These are phyloP conservation scores for Polygonum maritimum DNA, from an alignment of 148 eudicot species.

Conservation along the genomic window DNA sequence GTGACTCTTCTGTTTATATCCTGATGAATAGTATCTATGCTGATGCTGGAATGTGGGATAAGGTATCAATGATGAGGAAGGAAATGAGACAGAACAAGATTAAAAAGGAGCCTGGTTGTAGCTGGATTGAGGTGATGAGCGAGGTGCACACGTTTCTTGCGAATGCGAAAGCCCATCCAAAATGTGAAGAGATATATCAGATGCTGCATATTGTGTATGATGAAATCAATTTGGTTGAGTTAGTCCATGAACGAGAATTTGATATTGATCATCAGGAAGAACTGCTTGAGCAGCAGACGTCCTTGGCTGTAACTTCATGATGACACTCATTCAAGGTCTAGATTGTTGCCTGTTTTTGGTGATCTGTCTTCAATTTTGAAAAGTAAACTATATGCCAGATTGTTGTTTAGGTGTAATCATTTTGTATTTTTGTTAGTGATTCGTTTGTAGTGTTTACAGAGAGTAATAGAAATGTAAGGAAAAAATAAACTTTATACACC, in stretches of 20 bases:
- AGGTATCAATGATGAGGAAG: conserved; percentile 45
- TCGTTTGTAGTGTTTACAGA: no score
- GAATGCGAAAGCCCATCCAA: conserved; percentile 72
- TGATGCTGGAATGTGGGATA: conserved; percentile 76
- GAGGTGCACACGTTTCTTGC: conserved; percentile 71
- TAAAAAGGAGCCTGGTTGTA: conserved; percentile 92
- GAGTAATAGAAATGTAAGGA: no score
- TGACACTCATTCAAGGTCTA: not conserved
- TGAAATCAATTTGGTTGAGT: conserved; percentile 49
- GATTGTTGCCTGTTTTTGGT: not conserved
- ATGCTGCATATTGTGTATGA: conserved; percentile 36
- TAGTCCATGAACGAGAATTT: conserved; percentile 13
- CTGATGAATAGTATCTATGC: conserved; percentile 69
- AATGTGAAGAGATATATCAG: conserved; percentile 47
- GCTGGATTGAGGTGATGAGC: conserved; percentile 82
- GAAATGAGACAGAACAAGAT: conserved; percentile 44
- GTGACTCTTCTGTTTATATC: conserved; percentile 70
- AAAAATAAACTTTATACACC: no score
- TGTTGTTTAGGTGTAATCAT: not conserved
- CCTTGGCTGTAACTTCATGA: not conserved
- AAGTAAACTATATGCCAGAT: not conserved
- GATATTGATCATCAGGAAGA: conserved; percentile 4
- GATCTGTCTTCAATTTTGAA: not conserved
- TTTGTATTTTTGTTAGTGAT: no score
- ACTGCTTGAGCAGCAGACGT: not conserved